Evolutionary conservation across 148 eudicot genomes (phyloP).

Genomic region (Rhododendron henanense): DNA sequence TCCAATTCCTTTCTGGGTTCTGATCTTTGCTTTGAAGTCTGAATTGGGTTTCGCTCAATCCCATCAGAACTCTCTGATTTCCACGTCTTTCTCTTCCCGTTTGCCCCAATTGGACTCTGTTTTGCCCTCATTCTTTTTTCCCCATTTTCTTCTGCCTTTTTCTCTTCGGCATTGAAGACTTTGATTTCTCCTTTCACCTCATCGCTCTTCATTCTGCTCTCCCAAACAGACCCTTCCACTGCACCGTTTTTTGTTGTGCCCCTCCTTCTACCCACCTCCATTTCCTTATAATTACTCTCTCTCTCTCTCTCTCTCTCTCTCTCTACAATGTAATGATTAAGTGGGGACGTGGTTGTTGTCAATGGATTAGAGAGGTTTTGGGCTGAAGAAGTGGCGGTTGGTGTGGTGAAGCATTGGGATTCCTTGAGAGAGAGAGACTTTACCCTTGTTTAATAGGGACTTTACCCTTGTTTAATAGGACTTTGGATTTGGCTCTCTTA

Average conservation of each 20-base stretch:
- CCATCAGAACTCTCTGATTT: slow-evolving; percentile 37
- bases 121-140: slow-evolving; percentile 20
- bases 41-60: slow-evolving; percentile 30
- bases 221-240: slow-evolving; percentile 58
- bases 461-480: background rate
- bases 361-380: slow-evolving; percentile 28
- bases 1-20: slow-evolving; percentile 27
- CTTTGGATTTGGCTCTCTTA: background rate
- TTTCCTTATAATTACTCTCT: slow-evolving; percentile 2
- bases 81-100: slow-evolving; percentile 54
- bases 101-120: slow-evolving; percentile 25
- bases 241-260: slow-evolving; percentile 20
- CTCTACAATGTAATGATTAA: slow-evolving; percentile 16
- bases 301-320: slow-evolving; percentile 14
- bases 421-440: background rate
- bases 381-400: slow-evolving; percentile 36
- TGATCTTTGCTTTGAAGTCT: slow-evolving; percentile 33
- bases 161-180: slow-evolving; percentile 36
- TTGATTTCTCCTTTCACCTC: slow-evolving; percentile 47
- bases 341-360: slow-evolving; percentile 15
- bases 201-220: slow-evolving; percentile 48
- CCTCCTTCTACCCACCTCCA: slow-evolving; percentile 29
- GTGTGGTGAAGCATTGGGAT: slow-evolving; percentile 27
- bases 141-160: slow-evolving; percentile 19
- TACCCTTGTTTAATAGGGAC: background rate